phyloP scores from a whole-genome alignment of 1,139 yeast species.

The Blastobotrys arbuscula region DNA sequence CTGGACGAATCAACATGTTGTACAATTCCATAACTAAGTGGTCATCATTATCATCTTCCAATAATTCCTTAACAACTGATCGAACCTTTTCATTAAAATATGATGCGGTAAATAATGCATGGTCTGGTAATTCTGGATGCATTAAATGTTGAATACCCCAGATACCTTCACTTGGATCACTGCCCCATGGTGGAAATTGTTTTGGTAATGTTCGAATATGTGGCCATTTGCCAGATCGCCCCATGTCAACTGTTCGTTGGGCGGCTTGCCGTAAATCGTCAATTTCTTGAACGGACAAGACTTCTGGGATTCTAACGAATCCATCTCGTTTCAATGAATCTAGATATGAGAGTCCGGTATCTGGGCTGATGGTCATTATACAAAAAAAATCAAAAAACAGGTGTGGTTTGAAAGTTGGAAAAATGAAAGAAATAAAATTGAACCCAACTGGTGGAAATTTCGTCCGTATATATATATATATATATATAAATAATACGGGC shows the following conservation, averaged over 20 bases:
- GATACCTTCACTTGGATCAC: slow-evolving; percentile 49
- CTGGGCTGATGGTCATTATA: slow-evolving; percentile 14
- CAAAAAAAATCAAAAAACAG: not conserved
- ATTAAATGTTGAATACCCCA: slow-evolving; percentile 53
- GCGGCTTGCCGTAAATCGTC: slow-evolving; percentile 39
- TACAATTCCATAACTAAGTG: slow-evolving; percentile 48
- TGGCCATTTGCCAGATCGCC: slow-evolving; percentile 50
- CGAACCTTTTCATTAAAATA: slow-evolving; percentile 14
- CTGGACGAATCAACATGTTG: slow-evolving; percentile 53
- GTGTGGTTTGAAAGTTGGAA: not conserved
- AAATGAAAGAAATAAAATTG: too few relatives aligned
- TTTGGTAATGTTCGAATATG: slow-evolving; percentile 46
- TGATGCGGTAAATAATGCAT: slow-evolving; percentile 13
- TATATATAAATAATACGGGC: not conserved
- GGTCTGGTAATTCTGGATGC: slow-evolving; percentile 45
- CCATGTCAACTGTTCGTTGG: slow-evolving; percentile 40
- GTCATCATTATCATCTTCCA: slow-evolving; percentile 39
- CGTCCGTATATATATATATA: not conserved
- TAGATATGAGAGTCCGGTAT: slow-evolving; percentile 13
- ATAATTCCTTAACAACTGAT: slow-evolving; percentile 18
- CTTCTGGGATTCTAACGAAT: slow-evolving; percentile 41
- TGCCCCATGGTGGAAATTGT: slow-evolving; percentile 59
- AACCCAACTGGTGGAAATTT: too few relatives aligned
- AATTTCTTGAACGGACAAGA: slow-evolving; percentile 42
- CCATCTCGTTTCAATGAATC: slow-evolving; percentile 32